Evolutionary conservation across 2,329 filamentous ascomycete species (phyloP).

Genomic region (Calonectria crousiana): DNA sequence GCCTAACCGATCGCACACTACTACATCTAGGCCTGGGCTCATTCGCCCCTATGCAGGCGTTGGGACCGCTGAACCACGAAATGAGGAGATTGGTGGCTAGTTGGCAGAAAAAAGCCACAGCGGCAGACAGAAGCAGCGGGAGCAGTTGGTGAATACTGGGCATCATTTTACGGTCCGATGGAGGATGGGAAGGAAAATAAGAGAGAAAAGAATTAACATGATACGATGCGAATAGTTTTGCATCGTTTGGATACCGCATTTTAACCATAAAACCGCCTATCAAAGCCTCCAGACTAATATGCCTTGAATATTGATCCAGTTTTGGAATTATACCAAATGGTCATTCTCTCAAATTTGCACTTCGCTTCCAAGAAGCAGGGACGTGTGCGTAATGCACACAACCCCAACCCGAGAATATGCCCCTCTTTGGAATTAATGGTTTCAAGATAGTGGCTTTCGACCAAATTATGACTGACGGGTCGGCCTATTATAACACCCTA

Average conservation of each 20-base stretch:
- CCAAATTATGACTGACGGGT: background rate
- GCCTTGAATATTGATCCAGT: background rate
- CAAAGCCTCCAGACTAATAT: background rate
- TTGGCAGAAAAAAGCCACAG: background rate
- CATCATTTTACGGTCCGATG: background rate
- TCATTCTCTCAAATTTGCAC: background rate
- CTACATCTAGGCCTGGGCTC: background rate
- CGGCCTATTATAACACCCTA: no score
- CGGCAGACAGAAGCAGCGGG: background rate
- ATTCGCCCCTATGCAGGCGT: background rate
- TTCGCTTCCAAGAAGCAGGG: background rate
- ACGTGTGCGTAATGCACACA: background rate
- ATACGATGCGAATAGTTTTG: background rate
- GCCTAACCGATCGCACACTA: background rate
- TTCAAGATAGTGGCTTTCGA: no score
- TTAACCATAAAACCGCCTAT: background rate
- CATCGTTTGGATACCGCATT: background rate
- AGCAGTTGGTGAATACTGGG: background rate
- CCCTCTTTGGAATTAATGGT: background rate
- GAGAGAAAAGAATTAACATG: no score
- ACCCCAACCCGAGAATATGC: background rate
- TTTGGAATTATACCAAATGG: background rate
- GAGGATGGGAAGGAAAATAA: background rate
- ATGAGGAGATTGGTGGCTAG: background rate
- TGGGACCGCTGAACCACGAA: background rate